phyloP scores from a whole-genome alignment of 768 basidiomycete genomes.

The Tulasnella sp. region DNA sequence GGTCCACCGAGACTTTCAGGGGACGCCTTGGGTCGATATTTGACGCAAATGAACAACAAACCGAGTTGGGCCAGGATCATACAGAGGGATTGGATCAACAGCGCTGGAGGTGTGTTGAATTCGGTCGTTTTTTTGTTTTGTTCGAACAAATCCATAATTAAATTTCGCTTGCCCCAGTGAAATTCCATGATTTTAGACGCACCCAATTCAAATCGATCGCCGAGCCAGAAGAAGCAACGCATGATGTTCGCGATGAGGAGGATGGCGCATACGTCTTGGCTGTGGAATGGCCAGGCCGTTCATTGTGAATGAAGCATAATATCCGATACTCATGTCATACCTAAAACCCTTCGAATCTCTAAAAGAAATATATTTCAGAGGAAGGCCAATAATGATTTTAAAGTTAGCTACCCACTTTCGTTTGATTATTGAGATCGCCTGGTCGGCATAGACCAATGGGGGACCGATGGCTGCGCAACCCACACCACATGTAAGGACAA shows the following conservation, averaged over 20 bases:
- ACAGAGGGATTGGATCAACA: constrained; percentile 71
- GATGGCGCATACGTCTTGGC: constrained; percentile 77
- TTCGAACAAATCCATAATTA: too few species aligned
- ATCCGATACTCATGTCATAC: too few species aligned
- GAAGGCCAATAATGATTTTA: constrained; percentile 14
- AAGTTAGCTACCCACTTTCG: constrained; percentile 43
- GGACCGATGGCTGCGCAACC: constrained; percentile 44
- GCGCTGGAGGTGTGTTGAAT: constrained; percentile 33
- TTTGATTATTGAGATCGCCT: constrained; percentile 60
- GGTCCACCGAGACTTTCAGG: constrained; percentile 43
- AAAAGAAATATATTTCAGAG: constrained; percentile 6
- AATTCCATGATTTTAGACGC: too few species aligned
- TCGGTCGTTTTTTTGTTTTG: too few species aligned
- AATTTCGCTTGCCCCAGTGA: too few species aligned
- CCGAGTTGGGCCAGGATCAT: constrained; percentile 83
- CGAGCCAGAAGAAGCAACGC: constrained; percentile 86
- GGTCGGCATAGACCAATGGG: constrained; percentile 72
- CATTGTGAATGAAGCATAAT: too few species aligned
- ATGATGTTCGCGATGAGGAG: constrained; percentile 64
- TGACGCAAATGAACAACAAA: constrained; percentile 71
- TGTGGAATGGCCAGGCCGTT: too few species aligned
- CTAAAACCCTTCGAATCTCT: constrained; percentile 74
- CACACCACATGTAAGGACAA: too few species aligned
- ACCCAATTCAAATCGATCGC: constrained; percentile 57
- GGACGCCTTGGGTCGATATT: constrained; percentile 50